Base-by-base conservation (phyloP, 75 land plant species). In the Selaginella tamariscina region DNA sequence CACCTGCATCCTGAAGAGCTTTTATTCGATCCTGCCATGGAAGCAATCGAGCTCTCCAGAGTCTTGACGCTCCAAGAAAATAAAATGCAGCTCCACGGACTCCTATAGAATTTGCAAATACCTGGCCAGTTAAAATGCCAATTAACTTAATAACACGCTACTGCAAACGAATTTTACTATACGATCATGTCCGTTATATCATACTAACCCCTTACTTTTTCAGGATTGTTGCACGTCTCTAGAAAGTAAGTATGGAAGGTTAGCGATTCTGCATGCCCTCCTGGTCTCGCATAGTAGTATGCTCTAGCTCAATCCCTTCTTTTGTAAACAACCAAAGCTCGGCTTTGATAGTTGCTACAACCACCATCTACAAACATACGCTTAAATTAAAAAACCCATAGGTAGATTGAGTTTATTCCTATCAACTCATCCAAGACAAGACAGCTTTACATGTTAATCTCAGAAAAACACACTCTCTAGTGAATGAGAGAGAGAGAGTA, bases 1-100 rank as follows among this genome's bases (percentile, higher is more conserved):
- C n/a, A n/a, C n/a, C n/a, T 55, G 97, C 99, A 77, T 80, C 81
- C 66, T 86, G 83, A 32, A 95, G 72, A 55, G 85, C 96, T 68
- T 85, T 84, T 64, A 95, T 84, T 30, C 97, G 76, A 33, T 90
- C 99, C 70, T 86, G 86, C 99, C 99, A 95, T 2, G 99, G 91
- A 56, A 95, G 84, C 62, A 95, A 80, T 2, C 88, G 86, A 74
- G 92, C 86, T 59, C 87, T 80, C 69, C 81, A 71, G 68, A 95
- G 84, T 67, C 82, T 84, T 29, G 49, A 59, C 22, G 91, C 83
- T 33, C 92, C 96, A 56, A 95, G 78, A 60, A 95, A 69, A 73
- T 90, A 95, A 55, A 90, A 30, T 18, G 85, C 78, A 54, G 97
- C 89, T 31, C 92, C 99, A 68, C 92, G 77, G 62, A 88, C 87